Conservation (phyloP, 148 eudicot genomes). For the Fallopia convolvulus region DNA sequence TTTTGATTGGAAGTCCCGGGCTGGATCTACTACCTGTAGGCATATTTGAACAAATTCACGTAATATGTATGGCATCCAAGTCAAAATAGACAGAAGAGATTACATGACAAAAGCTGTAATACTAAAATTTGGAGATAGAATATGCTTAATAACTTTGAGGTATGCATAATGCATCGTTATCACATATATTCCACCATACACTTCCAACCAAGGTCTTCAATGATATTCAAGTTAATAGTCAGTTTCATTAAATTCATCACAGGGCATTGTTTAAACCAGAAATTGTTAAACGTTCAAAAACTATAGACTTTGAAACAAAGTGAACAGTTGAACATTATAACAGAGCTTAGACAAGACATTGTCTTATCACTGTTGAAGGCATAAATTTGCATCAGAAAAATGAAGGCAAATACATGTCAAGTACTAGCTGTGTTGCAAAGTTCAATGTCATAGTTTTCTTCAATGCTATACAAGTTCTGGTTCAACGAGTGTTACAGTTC, state of each 20-base stretch:
- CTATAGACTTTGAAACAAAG: not conserved
- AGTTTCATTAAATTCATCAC: too few species aligned
- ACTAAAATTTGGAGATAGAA: not conserved
- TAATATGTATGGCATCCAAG: not conserved
- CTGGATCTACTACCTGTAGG: not conserved
- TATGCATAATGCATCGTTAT: not conserved
- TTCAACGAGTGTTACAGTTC: too few species aligned
- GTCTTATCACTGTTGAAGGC: not conserved
- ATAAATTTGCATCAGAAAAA: too few species aligned
- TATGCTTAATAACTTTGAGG: not conserved
- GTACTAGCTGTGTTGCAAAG: not conserved
- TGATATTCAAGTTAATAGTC: not conserved
- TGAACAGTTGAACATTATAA: not conserved
- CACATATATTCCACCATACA: not conserved
- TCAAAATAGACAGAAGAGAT: not conserved
- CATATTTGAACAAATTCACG: not conserved
- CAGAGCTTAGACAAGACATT: not conserved
- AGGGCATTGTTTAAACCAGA: too few species aligned
- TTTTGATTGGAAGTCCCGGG: conserved; percentile 38
- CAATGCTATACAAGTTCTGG: too few species aligned
- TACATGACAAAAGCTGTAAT: not conserved
- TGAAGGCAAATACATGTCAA: not conserved
- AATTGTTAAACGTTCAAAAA: too few species aligned
- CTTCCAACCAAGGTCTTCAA: not conserved
- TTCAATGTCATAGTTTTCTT: not conserved